Conservation (phyloP, 495 filamentous ascomycete genomes). For the Xylaria grammica region DNA sequence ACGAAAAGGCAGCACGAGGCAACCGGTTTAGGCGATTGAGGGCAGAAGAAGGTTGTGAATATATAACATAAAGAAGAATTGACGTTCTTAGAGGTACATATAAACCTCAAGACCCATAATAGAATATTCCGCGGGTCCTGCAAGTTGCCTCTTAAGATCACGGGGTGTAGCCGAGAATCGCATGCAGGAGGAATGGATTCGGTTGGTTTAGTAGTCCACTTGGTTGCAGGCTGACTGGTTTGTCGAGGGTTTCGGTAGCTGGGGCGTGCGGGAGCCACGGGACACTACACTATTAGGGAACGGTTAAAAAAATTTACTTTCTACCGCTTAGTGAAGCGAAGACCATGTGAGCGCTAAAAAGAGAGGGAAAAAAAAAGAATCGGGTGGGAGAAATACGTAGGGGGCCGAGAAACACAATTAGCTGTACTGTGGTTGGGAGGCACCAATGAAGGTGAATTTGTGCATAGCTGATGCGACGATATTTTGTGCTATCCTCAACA, state of each 20-base stretch:
- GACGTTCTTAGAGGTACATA: conserved; percentile 10
- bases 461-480: conserved; percentile 6
- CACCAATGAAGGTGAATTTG: neutral
- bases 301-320: conserved; percentile 17
- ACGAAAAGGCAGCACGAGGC: conserved; percentile 5
- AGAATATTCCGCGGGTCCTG: conserved; percentile 19
- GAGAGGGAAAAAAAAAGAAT: neutral
- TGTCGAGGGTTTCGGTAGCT: conserved; percentile 21
- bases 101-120: conserved; percentile 22
- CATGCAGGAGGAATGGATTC: conserved; percentile 16
- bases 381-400: neutral
- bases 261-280: conserved; percentile 16
- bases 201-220: conserved; percentile 24
- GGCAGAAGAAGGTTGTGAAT: conserved; percentile 7
- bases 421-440: conserved; percentile 5
- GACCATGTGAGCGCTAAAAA: neutral
- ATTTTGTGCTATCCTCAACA: conserved; percentile 12
- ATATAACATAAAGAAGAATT: neutral
- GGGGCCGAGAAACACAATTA: neutral
- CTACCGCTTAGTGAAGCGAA: neutral
- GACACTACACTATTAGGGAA: conserved; percentile 25
- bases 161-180: conserved; percentile 15
- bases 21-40: conserved; percentile 14
- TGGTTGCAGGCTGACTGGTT: conserved; percentile 22
- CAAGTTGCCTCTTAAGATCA: conserved; percentile 21